Conservation (phyloP, 352 stramenopile species). For the Globisporangium uncinulatum region DNA sequence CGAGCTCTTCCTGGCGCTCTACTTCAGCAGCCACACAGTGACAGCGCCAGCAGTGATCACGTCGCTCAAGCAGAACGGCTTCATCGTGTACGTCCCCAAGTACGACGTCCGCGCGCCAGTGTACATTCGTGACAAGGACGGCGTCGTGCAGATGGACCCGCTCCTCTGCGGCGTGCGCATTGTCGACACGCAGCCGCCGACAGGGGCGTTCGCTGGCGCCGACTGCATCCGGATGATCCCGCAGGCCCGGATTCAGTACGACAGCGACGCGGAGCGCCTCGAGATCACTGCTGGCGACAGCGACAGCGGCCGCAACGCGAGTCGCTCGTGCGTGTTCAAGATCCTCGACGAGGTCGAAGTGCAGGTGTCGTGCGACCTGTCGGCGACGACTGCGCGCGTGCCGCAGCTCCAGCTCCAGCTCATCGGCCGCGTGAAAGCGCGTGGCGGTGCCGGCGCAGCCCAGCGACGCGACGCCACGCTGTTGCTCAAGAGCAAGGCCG, state of each 20-base stretch:
- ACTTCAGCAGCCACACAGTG: constrained; percentile 88
- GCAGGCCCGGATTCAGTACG: constrained; percentile 32
- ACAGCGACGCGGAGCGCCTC: constrained; percentile 22
- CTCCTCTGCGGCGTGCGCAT: constrained; percentile 65
- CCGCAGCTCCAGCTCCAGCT: constrained; percentile 71
- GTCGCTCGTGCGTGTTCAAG: constrained; percentile 35
- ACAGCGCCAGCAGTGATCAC: constrained; percentile 85
- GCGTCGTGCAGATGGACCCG: constrained; percentile 81
- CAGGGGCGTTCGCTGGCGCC: constrained; percentile 46
- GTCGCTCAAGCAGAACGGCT: constrained; percentile 88
- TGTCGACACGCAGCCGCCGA: constrained; percentile 49
- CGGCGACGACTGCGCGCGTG: constrained; percentile 58
- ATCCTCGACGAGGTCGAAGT: constrained; percentile 77
- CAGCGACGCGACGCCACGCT: constrained; percentile 17
- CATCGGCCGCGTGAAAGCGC: constrained; percentile 42
- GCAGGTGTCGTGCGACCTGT: constrained; percentile 73
- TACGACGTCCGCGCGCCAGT: constrained; percentile 90
- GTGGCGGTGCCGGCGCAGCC: constrained; percentile 11
- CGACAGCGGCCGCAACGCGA: neutral
- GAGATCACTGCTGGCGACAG: constrained; percentile 21
- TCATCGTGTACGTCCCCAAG: constrained; percentile 90
- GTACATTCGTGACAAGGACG: constrained; percentile 86
- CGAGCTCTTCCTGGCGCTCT: constrained; percentile 89
- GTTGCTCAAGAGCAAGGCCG: constrained; percentile 23
- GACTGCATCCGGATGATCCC: constrained; percentile 64